Percentiles rank a stretch among this genome's conserved stretches.
phyloP scores from a whole-genome alignment of 1,139 yeast genomes.

The Kazachstania sp. region DNA sequence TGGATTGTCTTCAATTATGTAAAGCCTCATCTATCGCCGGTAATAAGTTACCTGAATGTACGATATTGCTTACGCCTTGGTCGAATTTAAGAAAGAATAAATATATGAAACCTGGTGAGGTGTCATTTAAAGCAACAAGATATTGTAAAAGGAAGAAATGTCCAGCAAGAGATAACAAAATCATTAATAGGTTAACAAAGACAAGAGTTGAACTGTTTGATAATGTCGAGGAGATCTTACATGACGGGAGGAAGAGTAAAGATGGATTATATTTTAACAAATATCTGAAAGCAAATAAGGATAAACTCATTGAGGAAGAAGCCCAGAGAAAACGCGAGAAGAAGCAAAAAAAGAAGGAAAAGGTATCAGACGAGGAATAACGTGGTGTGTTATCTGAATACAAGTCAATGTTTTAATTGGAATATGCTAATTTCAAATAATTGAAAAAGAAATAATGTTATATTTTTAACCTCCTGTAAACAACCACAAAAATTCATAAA shows the following conservation, averaged over 20 bases:
- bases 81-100: constrained; percentile 61
- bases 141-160: constrained; percentile 49
- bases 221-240: constrained; percentile 27
- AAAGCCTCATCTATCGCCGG: constrained; percentile 78
- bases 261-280: constrained; percentile 20
- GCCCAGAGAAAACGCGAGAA: constrained; percentile 14
- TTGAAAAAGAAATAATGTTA: no score
- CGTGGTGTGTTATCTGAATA: background rate
- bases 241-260: constrained; percentile 26
- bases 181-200: constrained; percentile 58
- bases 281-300: constrained; percentile 15
- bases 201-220: constrained; percentile 54
- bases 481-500: no score
- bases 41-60: constrained; percentile 60
- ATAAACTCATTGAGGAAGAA: constrained; percentile 20
- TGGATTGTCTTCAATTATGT: constrained; percentile 65
- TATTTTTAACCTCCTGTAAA: no score
- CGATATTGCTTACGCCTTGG: constrained; percentile 72
- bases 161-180: constrained; percentile 50
- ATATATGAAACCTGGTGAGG: constrained; percentile 79
- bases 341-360: constrained; percentile 9
- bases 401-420: background rate
- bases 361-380: background rate
- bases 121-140: constrained; percentile 54
- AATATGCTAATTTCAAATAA: no score